A percentile compares a stretch with the other conserved stretches of the same genome.
phyloP scores from a whole-genome alignment of 2,329 filamentous ascomycete genomes.

The Botrytis tulipae region DNA sequence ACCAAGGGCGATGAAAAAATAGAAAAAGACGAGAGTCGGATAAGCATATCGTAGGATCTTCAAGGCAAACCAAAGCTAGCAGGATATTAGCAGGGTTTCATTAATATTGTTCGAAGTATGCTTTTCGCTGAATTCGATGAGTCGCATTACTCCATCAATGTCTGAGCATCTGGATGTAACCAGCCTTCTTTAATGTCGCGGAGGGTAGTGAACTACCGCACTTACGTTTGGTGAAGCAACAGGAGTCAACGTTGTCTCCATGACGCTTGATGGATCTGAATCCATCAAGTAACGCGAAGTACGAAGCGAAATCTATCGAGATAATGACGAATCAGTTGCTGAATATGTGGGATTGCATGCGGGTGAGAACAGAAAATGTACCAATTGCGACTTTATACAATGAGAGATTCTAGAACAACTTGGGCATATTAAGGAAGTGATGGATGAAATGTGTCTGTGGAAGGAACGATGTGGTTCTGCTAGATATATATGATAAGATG shows the following conservation, averaged over 20 bases:
- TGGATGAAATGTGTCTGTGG: neutral
- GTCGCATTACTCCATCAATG: neutral
- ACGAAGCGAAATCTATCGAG: neutral
- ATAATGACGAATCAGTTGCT: conserved; percentile 9
- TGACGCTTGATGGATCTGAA: neutral
- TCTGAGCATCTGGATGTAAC: neutral
- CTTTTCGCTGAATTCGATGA: neutral
- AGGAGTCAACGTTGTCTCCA: conserved; percentile 2
- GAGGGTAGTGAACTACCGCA: neutral
- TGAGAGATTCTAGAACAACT: neutral
- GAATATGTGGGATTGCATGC: neutral
- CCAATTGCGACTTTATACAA: neutral
- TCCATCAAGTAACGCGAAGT: neutral
- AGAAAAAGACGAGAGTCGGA: conserved; percentile 55
- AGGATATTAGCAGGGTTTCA: neutral
- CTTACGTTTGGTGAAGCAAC: conserved; percentile 7
- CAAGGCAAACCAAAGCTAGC: conserved; percentile 29
- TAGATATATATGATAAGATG: neutral
- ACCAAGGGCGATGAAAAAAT: conserved; percentile 53
- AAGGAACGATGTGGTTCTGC: neutral
- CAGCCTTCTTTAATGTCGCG: neutral
- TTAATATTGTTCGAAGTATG: too few species aligned
- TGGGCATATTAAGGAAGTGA: neutral
- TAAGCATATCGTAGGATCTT: conserved; percentile 55
- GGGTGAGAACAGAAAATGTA: neutral